These are phyloP conservation scores for Lipomyces sp. DNA, from an alignment of 805 yeast species.

Conservation along the genomic window DNA sequence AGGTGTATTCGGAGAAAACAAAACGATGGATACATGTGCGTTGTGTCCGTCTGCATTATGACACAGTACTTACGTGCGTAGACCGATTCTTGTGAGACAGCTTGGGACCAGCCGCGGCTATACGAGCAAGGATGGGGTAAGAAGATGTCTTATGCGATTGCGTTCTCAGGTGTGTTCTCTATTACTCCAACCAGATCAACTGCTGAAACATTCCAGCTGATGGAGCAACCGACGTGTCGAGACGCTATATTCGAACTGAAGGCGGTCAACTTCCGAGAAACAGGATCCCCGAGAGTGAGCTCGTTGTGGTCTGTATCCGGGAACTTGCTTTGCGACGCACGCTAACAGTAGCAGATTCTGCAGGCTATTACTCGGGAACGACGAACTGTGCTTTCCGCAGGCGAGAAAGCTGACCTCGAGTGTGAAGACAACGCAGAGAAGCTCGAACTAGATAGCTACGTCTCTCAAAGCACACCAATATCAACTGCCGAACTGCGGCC, in stretches of 20 bases:
- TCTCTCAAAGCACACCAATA: slow-evolving; percentile 24
- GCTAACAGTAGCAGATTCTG: slow-evolving; percentile 38
- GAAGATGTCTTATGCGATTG: slow-evolving; percentile 86
- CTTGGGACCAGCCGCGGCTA: slow-evolving; percentile 78
- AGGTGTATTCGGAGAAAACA: slow-evolving; percentile 66
- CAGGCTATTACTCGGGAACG: slow-evolving; percentile 47
- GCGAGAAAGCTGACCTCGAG: slow-evolving; percentile 49
- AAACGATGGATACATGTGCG: slow-evolving; percentile 78
- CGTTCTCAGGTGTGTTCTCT: slow-evolving; percentile 53
- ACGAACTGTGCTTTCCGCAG: slow-evolving; percentile 44
- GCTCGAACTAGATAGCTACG: slow-evolving; percentile 38
- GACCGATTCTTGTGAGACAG: slow-evolving; percentile 80
- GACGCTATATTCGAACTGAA: slow-evolving; percentile 60
- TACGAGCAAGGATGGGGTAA: slow-evolving; percentile 91
- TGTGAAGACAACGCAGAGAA: slow-evolving; percentile 49
- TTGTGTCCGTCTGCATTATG: neutral
- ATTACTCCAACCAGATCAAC: neutral
- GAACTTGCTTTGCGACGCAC: neutral
- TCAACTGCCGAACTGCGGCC: slow-evolving; percentile 46
- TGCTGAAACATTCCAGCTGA: slow-evolving; percentile 36
- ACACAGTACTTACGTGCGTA: slow-evolving; percentile 6
- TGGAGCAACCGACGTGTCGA: slow-evolving; percentile 72
- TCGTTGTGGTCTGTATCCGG: slow-evolving; percentile 41
- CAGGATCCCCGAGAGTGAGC: slow-evolving; percentile 50
- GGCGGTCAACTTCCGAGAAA: slow-evolving; percentile 55